Evolutionary conservation across 768 basidiomycete genomes (phyloP).

Genomic region (Mycena metata): DNA sequence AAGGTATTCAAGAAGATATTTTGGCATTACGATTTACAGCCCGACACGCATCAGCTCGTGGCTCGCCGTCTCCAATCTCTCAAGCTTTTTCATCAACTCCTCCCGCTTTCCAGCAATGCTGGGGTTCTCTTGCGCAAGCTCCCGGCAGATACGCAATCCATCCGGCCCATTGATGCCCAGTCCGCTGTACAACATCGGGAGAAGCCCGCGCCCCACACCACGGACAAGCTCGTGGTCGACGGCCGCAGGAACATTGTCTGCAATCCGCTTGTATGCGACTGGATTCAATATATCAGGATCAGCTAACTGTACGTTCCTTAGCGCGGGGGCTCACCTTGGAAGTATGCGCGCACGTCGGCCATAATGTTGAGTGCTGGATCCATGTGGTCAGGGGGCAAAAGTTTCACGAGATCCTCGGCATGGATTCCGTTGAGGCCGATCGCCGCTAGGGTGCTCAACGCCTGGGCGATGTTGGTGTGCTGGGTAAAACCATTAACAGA

Average conservation of each 20-base stretch:
- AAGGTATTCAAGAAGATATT: neutral
- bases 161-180: slow-evolving; percentile 67
- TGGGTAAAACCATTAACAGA: no score
- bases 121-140: slow-evolving; percentile 65
- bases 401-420: slow-evolving; percentile 49
- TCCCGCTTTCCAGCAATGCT: slow-evolving; percentile 58
- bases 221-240: slow-evolving; percentile 71
- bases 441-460: slow-evolving; percentile 32
- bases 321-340: slow-evolving; percentile 55
- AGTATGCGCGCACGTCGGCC: slow-evolving; percentile 65
- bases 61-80: slow-evolving; percentile 62
- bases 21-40: neutral
- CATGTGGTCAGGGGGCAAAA: slow-evolving; percentile 52
- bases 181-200: slow-evolving; percentile 60
- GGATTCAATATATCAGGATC: neutral
- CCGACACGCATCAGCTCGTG: slow-evolving; percentile 51
- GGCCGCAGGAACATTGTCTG: slow-evolving; percentile 68
- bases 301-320: neutral
- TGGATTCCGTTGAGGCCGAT: slow-evolving; percentile 43
- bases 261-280: slow-evolving; percentile 52
- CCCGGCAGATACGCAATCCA: slow-evolving; percentile 62
- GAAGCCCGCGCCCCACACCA: slow-evolving; percentile 61
- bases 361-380: slow-evolving; percentile 61
- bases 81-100: slow-evolving; percentile 64
- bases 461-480: neutral